Base-by-base conservation (phyloP, 2,329 filamentous ascomycete species). In the Ascocoryne sarcoides region DNA sequence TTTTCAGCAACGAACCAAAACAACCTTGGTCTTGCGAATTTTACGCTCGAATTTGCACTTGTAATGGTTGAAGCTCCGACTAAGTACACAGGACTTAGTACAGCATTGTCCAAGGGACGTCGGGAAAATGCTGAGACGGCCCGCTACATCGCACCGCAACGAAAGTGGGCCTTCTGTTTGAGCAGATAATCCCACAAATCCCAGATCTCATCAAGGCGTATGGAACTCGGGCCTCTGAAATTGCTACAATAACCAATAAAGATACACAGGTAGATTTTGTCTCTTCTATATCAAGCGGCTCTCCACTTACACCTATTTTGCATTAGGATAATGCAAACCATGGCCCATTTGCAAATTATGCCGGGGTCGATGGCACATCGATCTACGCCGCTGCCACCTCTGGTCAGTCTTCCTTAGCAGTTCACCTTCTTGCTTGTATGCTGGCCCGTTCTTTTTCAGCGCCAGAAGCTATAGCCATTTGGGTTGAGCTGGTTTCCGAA, bases 131-230 rank as follows among this genome's bases (percentile, higher is more conserved):
- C n/a, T n/a, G n/a, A 46, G 35, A 50, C 4, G 66, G 67, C 1
- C 36, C 30, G 1, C 32, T 43, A 0, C 66, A 70, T 40, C 44
- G 46, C 4, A 63, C 60, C 0, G 66, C 67, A 2, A 46, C 64
- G 14, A 59, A 55, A 23, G 57, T 70, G 0, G 66, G 60, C 1
- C 60, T 58, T 0, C 47, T 70, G 0, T 69, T 70, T 42, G 54
- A 61, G 16, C 49, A 46, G 0, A 20, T 59, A 0, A 37, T 59
- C 2, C 64, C 64, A 2, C 3, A 43, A 0, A 62, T 40, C 1
- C 40, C 42, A 7, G 19, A 51, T 3, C 36, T 58, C 1, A 28
- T 48, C 14, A 18, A 30, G 14, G 45, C 46, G 8, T 56, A 57
- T 36, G 51, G 47, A 2, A 31, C 5, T 2, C 31, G 47, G 15